Evolutionary conservation across 2,329 filamentous ascomycete species (phyloP).

Genomic region (Hypoxylon sp.): DNA sequence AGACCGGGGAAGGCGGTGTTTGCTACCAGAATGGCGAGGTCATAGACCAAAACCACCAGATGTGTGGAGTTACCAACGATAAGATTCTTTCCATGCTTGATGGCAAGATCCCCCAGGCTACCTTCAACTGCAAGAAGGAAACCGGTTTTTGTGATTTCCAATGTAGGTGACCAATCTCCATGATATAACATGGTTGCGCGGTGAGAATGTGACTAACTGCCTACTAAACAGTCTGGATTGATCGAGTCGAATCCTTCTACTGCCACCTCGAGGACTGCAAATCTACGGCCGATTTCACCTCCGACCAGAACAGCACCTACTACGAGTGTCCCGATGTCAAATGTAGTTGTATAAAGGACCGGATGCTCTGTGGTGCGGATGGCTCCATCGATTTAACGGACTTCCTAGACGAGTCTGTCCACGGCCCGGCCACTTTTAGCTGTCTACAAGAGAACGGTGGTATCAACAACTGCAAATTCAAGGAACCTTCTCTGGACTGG

Average conservation of each 20-base stretch:
- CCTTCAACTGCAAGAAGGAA: constrained; percentile 87
- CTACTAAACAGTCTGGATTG: constrained; percentile 83
- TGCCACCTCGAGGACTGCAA: constrained; percentile 87
- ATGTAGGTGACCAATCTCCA: constrained; percentile 66
- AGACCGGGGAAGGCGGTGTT: constrained; percentile 81
- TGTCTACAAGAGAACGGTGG: constrained; percentile 75
- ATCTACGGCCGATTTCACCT: constrained; percentile 75
- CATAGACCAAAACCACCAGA: constrained; percentile 95
- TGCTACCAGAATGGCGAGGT: constrained; percentile 93
- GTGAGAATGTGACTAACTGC: constrained; percentile 21
- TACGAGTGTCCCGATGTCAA: constrained; percentile 88
- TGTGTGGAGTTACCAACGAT: constrained; percentile 96
- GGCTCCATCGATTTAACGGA: constrained; percentile 93
- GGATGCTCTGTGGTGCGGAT: constrained; percentile 93
- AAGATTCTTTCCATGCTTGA: constrained; percentile 91
- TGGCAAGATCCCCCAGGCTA: constrained; percentile 88
- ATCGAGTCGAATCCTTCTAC: constrained; percentile 94
- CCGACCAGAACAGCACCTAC: constrained; percentile 80
- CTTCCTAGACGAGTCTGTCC: constrained; percentile 84
- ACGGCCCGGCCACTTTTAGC: constrained; percentile 86
- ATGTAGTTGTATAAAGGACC: constrained; percentile 88
- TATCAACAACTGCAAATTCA: constrained; percentile 79
- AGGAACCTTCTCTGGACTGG: constrained; percentile 91
- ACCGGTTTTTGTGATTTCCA: constrained; percentile 90
- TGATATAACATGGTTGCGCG: neutral